Percentiles rank a stretch among this genome's conserved stretches.
Conservation (phyloP, 2,329 filamentous ascomycete genomes). For the Cordyceps tenuipes region DNA sequence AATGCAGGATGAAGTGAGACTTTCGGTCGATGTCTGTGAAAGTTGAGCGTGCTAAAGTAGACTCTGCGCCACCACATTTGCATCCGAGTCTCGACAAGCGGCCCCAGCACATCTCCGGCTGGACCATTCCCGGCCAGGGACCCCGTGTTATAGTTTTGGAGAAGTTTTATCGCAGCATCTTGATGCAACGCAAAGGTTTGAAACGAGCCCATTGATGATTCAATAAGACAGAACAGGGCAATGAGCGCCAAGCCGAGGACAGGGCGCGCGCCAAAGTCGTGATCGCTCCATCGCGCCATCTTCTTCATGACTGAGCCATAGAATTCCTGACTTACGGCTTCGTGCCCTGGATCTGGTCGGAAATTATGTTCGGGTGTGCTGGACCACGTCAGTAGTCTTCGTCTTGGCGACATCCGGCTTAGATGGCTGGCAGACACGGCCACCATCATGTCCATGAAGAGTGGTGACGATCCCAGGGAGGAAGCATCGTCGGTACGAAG, state of each 20-base stretch:
- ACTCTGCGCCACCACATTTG: constrained; percentile 20
- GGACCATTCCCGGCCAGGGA: neutral
- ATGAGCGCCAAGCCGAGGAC: constrained; percentile 12
- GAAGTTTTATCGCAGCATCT: neutral
- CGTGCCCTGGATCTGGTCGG: constrained; percentile 9
- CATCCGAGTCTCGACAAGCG: constrained; percentile 16
- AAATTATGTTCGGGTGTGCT: neutral
- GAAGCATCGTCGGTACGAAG: neutral
- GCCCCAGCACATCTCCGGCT: constrained; percentile 11
- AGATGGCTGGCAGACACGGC: constrained; percentile 12
- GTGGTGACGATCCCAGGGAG: neutral
- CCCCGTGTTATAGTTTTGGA: neutral
- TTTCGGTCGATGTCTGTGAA: constrained; percentile 9
- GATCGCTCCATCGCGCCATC: constrained; percentile 11
- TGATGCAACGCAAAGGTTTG: constrained; percentile 15
- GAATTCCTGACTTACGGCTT: constrained; percentile 11
- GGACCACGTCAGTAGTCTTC: neutral
- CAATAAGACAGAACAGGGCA: constrained; percentile 17
- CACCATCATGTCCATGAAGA: constrained; percentile 4
- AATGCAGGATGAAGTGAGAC: neutral
- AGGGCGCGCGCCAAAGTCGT: constrained; percentile 9
- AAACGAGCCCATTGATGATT: constrained; percentile 20
- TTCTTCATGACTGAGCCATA: constrained; percentile 11
- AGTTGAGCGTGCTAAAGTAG: constrained; percentile 15
- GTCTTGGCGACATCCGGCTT: constrained; percentile 7